Base-by-base conservation (phyloP, 2,329 filamentous ascomycete species). In the Phyllosticta citriasiana region DNA sequence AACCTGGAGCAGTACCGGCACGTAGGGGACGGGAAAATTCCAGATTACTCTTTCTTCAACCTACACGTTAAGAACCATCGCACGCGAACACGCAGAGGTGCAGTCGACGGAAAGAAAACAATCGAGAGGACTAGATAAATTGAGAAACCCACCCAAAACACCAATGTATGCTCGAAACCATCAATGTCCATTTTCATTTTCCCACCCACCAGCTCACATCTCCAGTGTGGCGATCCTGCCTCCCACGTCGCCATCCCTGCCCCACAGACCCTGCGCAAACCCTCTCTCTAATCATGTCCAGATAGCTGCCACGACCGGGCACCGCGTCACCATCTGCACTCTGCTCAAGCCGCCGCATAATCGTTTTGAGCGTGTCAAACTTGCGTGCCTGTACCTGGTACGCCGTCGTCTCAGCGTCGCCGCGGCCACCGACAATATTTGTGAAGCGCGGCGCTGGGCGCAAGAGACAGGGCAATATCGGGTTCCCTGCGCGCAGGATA, bases 301-400 rank as follows among this genome's bases (percentile, higher is more conserved):
- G 71, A 51, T 68, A 71, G 2, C 69, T 70, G 67, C 70, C 54
- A 58, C 71, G 9, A 63, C 67, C 64, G 14, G 69, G 68, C 19
- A 65, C 65, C 24, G 64, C 63, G 51, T 55, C 55, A 24, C 40
- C 60, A 12, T 25, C 50, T 9, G 30, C 26, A 69, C 66, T 67
- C 7, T 72, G 70, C 63, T 76, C 74, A 14, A 85, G 65, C 12
- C 71, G 69, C 25, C 70, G 65, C 27, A 80, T 72, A n/a, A 85
- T 69, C 4, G 76, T 75, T 16, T 78, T 77, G 55, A 85, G 65
- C 2, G 79, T 79, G 60, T 84, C 82, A 64, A 82, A 83, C 66
- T 84, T 85, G 0, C 81, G 79, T 55, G 75, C 77, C 1, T 82
- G 82, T 52, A 86, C 76, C 63, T 79, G 78, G 71, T 82, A 85